Conservation (phyloP, 305 asterid species). For the Petunia hybrid region DNA sequence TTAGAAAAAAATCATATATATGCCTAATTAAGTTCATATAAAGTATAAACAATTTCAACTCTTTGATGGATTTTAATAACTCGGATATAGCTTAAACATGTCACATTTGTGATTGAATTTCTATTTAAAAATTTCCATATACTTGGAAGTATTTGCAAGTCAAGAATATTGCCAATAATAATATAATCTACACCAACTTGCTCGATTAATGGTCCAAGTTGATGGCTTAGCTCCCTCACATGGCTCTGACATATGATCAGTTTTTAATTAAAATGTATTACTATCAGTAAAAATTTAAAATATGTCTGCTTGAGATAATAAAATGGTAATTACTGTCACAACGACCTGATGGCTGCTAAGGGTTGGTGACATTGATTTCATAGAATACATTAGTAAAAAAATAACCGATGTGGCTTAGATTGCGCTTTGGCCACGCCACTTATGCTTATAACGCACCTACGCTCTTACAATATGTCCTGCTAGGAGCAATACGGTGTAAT, state of each 20-base stretch:
- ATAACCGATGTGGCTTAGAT: background rate
- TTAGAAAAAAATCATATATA: background rate
- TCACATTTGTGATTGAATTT: background rate
- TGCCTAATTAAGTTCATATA: background rate
- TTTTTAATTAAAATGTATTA: background rate
- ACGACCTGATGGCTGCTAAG: background rate
- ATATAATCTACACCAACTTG: background rate
- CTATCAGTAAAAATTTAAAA: background rate
- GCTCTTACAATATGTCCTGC: no score
- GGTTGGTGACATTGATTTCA: background rate
- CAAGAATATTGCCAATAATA: background rate
- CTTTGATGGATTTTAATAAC: background rate
- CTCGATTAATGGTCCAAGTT: background rate
- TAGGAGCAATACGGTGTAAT: no score
- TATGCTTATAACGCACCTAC: no score
- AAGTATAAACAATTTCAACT: background rate
- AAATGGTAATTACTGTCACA: background rate
- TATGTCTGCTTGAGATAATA: background rate
- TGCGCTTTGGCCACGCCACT: no score
- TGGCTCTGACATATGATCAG: background rate
- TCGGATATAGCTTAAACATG: background rate
- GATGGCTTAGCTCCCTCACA: background rate
- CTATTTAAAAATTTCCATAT: background rate
- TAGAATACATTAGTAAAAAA: no score
- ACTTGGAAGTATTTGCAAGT: slow-evolving; percentile 2